phyloP scores from a whole-genome alignment of 257 asterid genomes.

The Przewalskia tangutica region DNA sequence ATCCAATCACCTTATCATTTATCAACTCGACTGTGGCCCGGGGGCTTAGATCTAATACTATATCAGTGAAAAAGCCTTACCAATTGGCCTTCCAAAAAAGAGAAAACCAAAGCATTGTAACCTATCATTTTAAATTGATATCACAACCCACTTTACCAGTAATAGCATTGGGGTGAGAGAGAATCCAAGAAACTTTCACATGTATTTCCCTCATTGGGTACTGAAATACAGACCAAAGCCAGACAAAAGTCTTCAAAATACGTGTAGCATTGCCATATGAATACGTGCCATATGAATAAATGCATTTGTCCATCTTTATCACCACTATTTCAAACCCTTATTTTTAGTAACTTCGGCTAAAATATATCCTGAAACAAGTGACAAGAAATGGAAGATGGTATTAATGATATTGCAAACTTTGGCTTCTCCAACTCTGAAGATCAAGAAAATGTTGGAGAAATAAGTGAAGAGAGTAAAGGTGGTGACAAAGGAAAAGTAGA shows the following conservation, averaged over 20 bases:
- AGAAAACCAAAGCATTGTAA: background rate
- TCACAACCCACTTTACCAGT: background rate
- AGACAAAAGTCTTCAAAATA: background rate
- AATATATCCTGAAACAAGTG: background rate
- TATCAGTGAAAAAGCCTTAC: background rate
- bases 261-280: background rate
- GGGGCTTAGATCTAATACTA: too few species aligned
- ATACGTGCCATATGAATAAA: background rate
- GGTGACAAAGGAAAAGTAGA: slow-evolving; percentile 2
- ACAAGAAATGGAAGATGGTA: slow-evolving; percentile 29
- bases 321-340: background rate
- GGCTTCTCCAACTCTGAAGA: slow-evolving; percentile 9
- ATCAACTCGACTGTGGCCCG: too few species aligned
- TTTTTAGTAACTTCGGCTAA: background rate
- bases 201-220: slow-evolving; percentile 2
- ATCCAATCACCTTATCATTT: too few species aligned
- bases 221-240: background rate
- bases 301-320: background rate
- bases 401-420: slow-evolving; percentile 24
- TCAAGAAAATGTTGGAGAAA: slow-evolving; percentile 8
- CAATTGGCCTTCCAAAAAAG: background rate
- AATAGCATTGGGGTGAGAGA: background rate
- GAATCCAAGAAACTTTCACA: slow-evolving; percentile 1
- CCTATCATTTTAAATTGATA: background rate
- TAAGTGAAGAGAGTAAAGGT: background rate